phyloP scores from a whole-genome alignment of 2,329 filamentous ascomycete species.

The Colletotrichum tropicicola region DNA sequence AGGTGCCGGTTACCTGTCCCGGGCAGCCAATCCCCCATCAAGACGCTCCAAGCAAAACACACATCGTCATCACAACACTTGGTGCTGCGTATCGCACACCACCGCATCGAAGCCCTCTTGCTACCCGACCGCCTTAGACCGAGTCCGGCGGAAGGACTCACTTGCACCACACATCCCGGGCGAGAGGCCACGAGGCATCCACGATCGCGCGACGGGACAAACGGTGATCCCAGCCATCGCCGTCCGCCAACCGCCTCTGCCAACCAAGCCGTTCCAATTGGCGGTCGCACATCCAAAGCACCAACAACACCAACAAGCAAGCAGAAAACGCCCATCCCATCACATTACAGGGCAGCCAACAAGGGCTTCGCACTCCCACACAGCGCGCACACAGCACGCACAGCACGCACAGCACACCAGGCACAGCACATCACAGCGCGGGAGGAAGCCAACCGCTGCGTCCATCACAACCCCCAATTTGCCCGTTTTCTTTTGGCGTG shows the following conservation, averaged over 20 bases:
- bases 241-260: slow-evolving; percentile 16
- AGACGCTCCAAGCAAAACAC: background rate
- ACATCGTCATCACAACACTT: slow-evolving; percentile 3
- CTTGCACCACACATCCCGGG: slow-evolving; percentile 8
- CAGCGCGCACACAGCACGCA: background rate
- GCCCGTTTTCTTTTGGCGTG: slow-evolving; percentile 28
- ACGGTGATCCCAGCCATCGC: slow-evolving; percentile 22
- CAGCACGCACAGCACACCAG: background rate
- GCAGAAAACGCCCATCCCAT: background rate
- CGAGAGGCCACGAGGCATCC: slow-evolving; percentile 30
- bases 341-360: slow-evolving; percentile 19
- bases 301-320: background rate
- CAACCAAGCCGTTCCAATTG: background rate
- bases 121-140: slow-evolving; percentile 15
- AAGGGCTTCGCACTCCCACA: background rate
- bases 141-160: background rate
- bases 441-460: slow-evolving; percentile 11
- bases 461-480: slow-evolving; percentile 15
- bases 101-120: background rate
- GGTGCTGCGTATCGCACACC: background rate
- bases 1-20: slow-evolving; percentile 17
- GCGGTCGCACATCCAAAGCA: background rate
- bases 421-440: slow-evolving; percentile 4
- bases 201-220: slow-evolving; percentile 26
- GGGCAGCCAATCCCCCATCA: slow-evolving; percentile 18